Conservation (phyloP, 2,329 filamentous ascomycete genomes). For the Dactylellina leptospora region DNA sequence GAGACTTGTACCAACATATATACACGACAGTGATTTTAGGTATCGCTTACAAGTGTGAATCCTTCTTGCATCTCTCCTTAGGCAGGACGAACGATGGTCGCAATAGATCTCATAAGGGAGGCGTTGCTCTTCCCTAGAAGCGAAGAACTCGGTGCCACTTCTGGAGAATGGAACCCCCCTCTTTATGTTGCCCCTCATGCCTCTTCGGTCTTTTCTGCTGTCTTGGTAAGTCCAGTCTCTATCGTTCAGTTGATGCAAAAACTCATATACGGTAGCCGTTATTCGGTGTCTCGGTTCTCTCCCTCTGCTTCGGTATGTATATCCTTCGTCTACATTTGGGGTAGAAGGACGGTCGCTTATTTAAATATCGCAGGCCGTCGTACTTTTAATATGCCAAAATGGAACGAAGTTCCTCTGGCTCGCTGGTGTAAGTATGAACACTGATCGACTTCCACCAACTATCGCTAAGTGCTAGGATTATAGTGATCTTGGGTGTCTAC, state of each 20-base stretch:
- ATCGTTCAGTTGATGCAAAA: background rate
- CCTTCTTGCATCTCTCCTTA: background rate
- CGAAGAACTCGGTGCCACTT: slow-evolving; percentile 1
- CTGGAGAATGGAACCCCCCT: slow-evolving; percentile 27
- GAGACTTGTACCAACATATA: background rate
- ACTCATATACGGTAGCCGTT: slow-evolving; percentile 18
- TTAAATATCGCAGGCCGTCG: slow-evolving; percentile 26
- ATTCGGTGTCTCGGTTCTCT: slow-evolving; percentile 45
- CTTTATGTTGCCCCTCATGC: slow-evolving; percentile 40
- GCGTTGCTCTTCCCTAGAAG: slow-evolving; percentile 3
- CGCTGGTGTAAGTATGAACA: slow-evolving; percentile 41
- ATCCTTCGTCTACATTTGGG: background rate
- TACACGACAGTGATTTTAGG: background rate
- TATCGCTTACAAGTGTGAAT: too few relatives aligned
- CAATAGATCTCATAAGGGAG: slow-evolving; percentile 15
- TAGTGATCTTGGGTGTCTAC: slow-evolving; percentile 71
- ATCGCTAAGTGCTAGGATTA: background rate
- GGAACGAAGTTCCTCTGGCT: slow-evolving; percentile 39
- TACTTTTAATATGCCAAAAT: slow-evolving; percentile 42
- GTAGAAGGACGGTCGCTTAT: background rate
- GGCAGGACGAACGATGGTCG: slow-evolving; percentile 3
- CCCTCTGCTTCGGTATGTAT: slow-evolving; percentile 51
- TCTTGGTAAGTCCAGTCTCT: slow-evolving; percentile 36
- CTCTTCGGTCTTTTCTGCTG: slow-evolving; percentile 43
- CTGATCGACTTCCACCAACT: background rate